Evolutionary conservation across 75 land plant genomes (phyloP).

Genomic region (Picea glauca): DNA sequence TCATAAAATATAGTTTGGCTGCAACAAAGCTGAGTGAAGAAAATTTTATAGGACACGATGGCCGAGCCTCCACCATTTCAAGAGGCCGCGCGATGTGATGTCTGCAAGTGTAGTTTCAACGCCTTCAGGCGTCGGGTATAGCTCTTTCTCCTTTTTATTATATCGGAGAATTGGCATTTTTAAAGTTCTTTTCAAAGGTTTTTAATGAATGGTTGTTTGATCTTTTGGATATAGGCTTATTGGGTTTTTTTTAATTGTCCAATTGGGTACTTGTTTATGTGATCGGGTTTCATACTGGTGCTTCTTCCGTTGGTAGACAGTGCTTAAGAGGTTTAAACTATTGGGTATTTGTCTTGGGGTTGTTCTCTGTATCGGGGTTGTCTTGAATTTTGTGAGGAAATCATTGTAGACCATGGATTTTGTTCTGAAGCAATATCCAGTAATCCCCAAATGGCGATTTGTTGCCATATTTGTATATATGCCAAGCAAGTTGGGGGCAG

Average conservation of each 20-base stretch:
- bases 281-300: not conserved
- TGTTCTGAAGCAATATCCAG: not conserved
- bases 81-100: constrained; percentile 74
- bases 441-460: not conserved
- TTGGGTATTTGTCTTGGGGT: not conserved
- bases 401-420: not conserved
- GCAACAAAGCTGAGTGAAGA: too few species aligned
- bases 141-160: not conserved
- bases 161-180: not conserved
- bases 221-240: not conserved
- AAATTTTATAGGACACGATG: not conserved
- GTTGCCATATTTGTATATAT: not conserved
- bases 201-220: not conserved
- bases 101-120: constrained; percentile 81
- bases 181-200: not conserved
- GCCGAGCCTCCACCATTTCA: constrained; percentile 69
- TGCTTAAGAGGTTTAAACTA: not conserved
- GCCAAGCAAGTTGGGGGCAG: not conserved
- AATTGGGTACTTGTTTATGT: not conserved
- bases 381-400: not conserved
- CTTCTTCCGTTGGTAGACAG: not conserved
- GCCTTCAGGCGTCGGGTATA: constrained; percentile 81
- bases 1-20: too few species aligned
- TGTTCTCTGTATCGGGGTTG: not conserved
- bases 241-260: not conserved